Percentiles rank a stretch among this genome's conserved stretches.
Evolutionary conservation across 2,329 filamentous ascomycete genomes (phyloP).

Genomic region (Aspergillus calidoustus): DNA sequence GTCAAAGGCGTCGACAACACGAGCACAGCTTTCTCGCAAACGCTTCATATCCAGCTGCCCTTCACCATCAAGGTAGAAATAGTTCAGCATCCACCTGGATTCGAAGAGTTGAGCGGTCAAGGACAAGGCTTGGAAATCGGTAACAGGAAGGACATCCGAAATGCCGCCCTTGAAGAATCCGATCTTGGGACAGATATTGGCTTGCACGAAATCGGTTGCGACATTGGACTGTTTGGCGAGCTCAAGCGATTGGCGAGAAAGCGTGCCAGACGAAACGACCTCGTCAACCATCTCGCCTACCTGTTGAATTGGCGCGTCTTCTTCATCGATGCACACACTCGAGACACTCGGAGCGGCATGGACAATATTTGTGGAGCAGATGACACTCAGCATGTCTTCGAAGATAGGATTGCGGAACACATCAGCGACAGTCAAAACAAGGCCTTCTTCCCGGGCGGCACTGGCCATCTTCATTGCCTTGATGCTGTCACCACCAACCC

Average conservation of each 20-base stretch:
- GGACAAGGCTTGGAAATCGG: slow-evolving; percentile 51
- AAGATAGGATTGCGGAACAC: slow-evolving; percentile 49
- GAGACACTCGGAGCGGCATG: not conserved
- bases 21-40: slow-evolving; percentile 43
- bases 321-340: slow-evolving; percentile 18
- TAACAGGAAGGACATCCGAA: slow-evolving; percentile 61
- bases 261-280: slow-evolving; percentile 38
- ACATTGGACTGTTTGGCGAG: not conserved
- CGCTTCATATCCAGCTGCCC: slow-evolving; percentile 54
- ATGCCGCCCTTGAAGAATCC: slow-evolving; percentile 57
- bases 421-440: slow-evolving; percentile 48
- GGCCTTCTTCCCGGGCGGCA: slow-evolving; percentile 43
- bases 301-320: slow-evolving; percentile 3
- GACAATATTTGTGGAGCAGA: slow-evolving; percentile 17
- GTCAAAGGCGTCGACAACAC: slow-evolving; percentile 64
- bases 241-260: not conserved
- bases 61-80: slow-evolving; percentile 64
- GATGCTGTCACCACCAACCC: slow-evolving; percentile 48
- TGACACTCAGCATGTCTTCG: slow-evolving; percentile 42
- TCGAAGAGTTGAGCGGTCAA: slow-evolving; percentile 40
- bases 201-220: not conserved
- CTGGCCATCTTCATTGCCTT: slow-evolving; percentile 48
- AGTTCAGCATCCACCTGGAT: slow-evolving; percentile 45
- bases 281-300: slow-evolving; percentile 15
- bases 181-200: slow-evolving; percentile 56